These are phyloP conservation scores for Pseudogymnoascus sp. DNA, from an alignment of 2,329 filamentous ascomycete genomes.

Conservation along the genomic window DNA sequence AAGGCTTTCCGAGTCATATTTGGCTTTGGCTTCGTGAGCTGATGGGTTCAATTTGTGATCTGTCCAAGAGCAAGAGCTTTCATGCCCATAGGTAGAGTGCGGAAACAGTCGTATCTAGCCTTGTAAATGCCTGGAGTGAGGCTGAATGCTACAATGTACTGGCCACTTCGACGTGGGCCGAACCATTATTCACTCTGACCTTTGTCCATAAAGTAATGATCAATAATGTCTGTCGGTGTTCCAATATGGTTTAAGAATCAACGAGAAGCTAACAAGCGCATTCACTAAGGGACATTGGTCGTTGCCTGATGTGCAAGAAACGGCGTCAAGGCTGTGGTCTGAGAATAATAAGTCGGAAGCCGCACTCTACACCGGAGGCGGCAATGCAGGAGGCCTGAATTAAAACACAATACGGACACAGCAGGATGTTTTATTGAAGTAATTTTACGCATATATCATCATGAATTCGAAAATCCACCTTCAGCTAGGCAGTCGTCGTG, in stretches of 20 bases:
- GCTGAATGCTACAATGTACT: neutral
- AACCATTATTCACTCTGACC: neutral
- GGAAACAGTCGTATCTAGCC: neutral
- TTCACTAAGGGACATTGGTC: neutral
- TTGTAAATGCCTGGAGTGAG: neutral
- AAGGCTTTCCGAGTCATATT: constrained; percentile 62
- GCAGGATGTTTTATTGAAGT: neutral
- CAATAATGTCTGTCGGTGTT: neutral
- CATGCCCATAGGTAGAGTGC: neutral
- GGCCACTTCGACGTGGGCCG: neutral
- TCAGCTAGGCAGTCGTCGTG: neutral
- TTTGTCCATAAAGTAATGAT: neutral
- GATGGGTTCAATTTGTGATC: neutral
- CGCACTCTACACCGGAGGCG: neutral
- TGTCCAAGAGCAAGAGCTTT: neutral
- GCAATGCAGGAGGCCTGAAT: neutral
- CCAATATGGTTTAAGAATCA: neutral
- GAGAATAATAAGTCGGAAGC: neutral
- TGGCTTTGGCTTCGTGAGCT: neutral
- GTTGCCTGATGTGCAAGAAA: neutral
- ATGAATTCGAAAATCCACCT: neutral
- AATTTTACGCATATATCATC: neutral
- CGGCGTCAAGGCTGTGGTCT: neutral
- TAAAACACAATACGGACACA: neutral
- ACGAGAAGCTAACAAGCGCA: neutral